phyloP scores from a whole-genome alignment of 1,284 basidiomycete genomes.

The Ceraceosorus guamensis region DNA sequence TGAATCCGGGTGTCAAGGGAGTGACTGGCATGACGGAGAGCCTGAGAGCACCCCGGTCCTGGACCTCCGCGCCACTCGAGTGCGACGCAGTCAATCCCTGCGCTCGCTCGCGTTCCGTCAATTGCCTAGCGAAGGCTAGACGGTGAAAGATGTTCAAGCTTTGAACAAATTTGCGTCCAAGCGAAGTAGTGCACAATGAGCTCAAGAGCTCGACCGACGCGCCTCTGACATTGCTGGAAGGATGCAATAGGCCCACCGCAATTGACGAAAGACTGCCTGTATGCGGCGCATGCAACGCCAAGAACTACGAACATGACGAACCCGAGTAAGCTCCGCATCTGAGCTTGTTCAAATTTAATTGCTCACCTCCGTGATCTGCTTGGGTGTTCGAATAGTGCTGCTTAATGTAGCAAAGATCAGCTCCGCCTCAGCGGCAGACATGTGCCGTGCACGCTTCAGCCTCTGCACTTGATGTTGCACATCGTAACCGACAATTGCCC shows the following conservation, averaged over 20 bases:
- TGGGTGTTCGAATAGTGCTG: conserved; percentile 54
- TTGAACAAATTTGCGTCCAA: conserved; percentile 75
- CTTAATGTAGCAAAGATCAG: conserved; percentile 68
- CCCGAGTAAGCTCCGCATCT: background rate
- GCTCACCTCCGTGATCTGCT: conserved; percentile 76
- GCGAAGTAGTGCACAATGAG: conserved; percentile 30
- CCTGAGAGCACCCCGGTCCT: too few species aligned
- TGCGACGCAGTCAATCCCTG: too few species aligned
- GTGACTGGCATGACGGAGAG: too few species aligned
- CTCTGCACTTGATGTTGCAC: conserved; percentile 65
- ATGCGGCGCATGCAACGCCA: conserved; percentile 65
- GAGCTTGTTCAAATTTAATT: conserved; percentile 22
- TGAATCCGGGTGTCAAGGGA: too few species aligned
- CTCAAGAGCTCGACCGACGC: conserved; percentile 60
- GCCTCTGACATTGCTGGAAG: conserved; percentile 65
- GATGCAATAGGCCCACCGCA: conserved; percentile 83
- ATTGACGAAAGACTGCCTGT: conserved; percentile 75
- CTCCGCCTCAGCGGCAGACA: conserved; percentile 63
- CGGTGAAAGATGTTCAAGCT: conserved; percentile 84
- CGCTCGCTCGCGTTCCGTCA: background rate
- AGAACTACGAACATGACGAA: conserved; percentile 47
- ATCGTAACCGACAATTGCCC: conserved; percentile 62
- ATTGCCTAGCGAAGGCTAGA: conserved; percentile 56
- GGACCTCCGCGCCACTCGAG: too few species aligned
- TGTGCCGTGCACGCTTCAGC: conserved; percentile 59